These are phyloP conservation scores for Aspergillus neoniger DNA, from an alignment of 2,329 filamentous ascomycete genomes.

Conservation along the genomic window DNA sequence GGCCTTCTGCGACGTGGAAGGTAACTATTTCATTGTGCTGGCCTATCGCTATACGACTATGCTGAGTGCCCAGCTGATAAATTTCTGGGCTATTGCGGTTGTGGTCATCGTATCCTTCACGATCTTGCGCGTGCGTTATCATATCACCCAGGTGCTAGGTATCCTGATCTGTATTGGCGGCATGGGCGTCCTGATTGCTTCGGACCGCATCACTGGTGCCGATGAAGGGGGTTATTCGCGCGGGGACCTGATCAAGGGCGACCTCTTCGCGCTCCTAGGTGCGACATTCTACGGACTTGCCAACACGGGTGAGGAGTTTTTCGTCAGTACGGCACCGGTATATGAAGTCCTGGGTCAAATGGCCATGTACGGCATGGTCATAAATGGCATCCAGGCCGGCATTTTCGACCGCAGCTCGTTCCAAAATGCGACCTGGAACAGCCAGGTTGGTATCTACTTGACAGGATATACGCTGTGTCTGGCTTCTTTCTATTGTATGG, in stretches of 20 bases:
- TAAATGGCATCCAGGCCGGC: conserved; percentile 86
- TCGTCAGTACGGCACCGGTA: conserved; percentile 80
- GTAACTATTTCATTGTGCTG: conserved; percentile 96
- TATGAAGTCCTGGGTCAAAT: conserved; percentile 94
- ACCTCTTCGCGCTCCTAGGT: conserved; percentile 85
- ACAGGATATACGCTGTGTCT: conserved; percentile 87
- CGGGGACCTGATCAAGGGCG: conserved; percentile 79
- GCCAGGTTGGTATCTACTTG: conserved; percentile 74
- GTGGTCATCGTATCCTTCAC: conserved; percentile 83
- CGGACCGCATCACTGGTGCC: conserved; percentile 76
- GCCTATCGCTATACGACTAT: conserved; percentile 93
- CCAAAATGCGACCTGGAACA: conserved; percentile 63
- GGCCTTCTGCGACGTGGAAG: conserved; percentile 89
- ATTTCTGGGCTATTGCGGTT: conserved; percentile 97
- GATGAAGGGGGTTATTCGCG: conserved; percentile 63
- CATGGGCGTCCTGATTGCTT: conserved; percentile 81
- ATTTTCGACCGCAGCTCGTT: conserved; percentile 87
- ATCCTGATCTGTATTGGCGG: conserved; percentile 91
- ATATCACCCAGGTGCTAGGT: conserved; percentile 77
- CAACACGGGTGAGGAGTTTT: conserved; percentile 93
- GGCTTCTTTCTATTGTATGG: conserved; percentile 81
- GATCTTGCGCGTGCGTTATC: conserved; percentile 86
- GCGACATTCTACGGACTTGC: conserved; percentile 87
- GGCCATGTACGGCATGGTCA: conserved; percentile 81
- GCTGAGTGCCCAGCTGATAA: conserved; percentile 89